Evolutionary conservation across 2,329 filamentous ascomycete species (phyloP), one percentile per base, ranked within the genome.

Genomic region (Juglanconis oblonga): DNA sequence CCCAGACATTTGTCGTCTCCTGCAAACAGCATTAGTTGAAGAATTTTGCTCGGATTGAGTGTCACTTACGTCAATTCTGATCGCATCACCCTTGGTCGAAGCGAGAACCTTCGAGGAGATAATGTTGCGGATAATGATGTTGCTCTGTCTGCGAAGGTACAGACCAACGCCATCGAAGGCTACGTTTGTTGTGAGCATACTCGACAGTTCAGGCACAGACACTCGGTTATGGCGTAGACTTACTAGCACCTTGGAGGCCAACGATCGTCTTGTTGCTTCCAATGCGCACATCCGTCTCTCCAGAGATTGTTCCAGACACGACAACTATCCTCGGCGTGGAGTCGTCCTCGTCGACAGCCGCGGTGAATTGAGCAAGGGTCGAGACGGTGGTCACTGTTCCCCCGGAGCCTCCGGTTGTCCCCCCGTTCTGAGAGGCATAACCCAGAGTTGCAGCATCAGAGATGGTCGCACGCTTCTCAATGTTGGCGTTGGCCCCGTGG

Each of bases 41-140:
- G 17, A 6, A 33, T 51, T 13, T 33, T 32, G 13, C 10, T 38
- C 5, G 14, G 10, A 5, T 17, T 10, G 17, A 14, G 6, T 65
- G 57, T 17, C 9, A 24, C 44, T 17, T 24, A 45, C 44, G 17
- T 45, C 44, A 29, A 45, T 59, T 17, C 47, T 73, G 56, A 81
- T 69, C 52, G 75, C 74, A 63, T 81, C 79, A 32, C 76, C 78
- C 47, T 72, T 70, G 10, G 67, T 49, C 24, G 47, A 63, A n/a
- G 72, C 59, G 4, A 61, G 70, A 17, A 79, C 73, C 31, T 62
- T 58, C 63, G 76, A 76, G 59, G 79, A 73, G 55, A 72, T 74
- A 17, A 81, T 64, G 70, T 81, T 81, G 50, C 75, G 76, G 60
- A 81, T 70, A 58, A 81, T 79, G 57, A 81, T 77, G 65, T 81